Conservation (phyloP, 108 stramenopile genomes). For the Cafeteria roenbergensis region DNA sequence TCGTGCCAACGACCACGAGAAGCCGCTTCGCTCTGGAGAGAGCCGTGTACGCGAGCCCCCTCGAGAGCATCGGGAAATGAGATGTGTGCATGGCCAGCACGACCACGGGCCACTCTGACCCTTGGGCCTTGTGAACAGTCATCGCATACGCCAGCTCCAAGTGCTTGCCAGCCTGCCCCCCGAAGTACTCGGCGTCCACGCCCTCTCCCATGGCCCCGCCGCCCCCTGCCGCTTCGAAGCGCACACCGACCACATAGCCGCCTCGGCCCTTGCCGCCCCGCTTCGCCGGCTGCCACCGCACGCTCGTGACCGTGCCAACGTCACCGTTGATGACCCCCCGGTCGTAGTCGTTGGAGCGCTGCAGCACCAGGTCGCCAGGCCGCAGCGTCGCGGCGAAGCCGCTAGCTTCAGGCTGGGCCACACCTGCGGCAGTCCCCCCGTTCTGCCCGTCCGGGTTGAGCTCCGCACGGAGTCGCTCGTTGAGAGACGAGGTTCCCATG, state of each 20-base stretch:
- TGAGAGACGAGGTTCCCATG: background rate
- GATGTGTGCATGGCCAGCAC: background rate
- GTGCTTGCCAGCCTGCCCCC: background rate
- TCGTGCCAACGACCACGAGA: constrained; percentile 7
- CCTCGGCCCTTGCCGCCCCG: too few species aligned
- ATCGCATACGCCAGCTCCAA: constrained; percentile 11
- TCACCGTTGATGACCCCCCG: constrained; percentile 12
- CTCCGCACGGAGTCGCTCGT: background rate
- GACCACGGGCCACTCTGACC: constrained; percentile 14
- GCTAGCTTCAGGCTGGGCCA: too few species aligned
- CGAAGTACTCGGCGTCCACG: background rate
- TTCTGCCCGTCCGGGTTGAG: background rate
- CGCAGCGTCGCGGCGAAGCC: background rate
- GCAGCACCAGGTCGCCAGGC: constrained; percentile 3
- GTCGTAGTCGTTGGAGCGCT: constrained; percentile 3
- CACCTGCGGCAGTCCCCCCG: background rate
- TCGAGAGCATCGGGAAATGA: background rate
- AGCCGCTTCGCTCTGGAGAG: constrained; percentile 3
- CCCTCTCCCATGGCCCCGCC: background rate
- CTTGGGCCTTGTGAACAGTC: constrained; percentile 20
- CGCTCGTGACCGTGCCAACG: background rate
- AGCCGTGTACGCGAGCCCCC: constrained; percentile 14
- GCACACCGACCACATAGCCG: background rate
- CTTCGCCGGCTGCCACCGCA: background rate
- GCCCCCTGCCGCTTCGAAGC: background rate